Evolutionary conservation across 2,329 filamentous ascomycete species (phyloP).

Genomic region (Hymenoscyphus fructigenus): DNA sequence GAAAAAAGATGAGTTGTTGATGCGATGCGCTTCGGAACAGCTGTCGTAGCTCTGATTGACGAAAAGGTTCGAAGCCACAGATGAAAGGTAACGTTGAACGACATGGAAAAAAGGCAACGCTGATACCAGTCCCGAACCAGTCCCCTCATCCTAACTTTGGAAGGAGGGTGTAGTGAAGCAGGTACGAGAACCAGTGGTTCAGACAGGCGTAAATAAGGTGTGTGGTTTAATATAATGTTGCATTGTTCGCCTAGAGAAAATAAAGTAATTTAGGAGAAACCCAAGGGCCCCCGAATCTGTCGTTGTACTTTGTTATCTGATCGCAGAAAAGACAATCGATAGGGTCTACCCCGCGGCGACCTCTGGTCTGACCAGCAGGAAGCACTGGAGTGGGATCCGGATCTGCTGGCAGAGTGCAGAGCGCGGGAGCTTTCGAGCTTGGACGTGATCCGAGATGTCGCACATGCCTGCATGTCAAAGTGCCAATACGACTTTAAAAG

Average conservation of each 20-base stretch:
- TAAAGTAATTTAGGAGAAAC: not conserved
- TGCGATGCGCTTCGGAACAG: constrained; percentile 6
- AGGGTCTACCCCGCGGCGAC: constrained; percentile 22
- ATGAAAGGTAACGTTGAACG: constrained; percentile 26
- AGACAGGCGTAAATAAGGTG: constrained; percentile 10
- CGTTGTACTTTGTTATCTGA: constrained; percentile 1
- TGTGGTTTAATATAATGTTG: constrained; percentile 5
- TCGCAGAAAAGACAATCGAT: not conserved
- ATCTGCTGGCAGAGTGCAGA: constrained; percentile 22
- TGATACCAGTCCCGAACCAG: constrained; percentile 14
- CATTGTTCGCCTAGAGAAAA: constrained; percentile 7
- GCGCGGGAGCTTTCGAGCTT: constrained; percentile 26
- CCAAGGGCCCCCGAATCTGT: not conserved
- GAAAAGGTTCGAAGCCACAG: constrained; percentile 13
- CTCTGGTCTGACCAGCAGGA: constrained; percentile 21
- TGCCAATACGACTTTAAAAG: constrained; percentile 10
- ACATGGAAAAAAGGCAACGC: constrained; percentile 7
- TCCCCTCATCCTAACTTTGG: constrained; percentile 9
- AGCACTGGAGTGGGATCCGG: constrained; percentile 14
- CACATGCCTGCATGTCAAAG: constrained; percentile 22
- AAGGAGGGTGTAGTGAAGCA: constrained; percentile 22
- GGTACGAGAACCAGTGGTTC: constrained; percentile 17
- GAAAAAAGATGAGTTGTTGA: constrained; percentile 5
- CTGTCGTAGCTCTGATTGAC: constrained; percentile 8
- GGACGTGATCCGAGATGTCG: constrained; percentile 25